Percentiles rank a stretch among this genome's conserved stretches.
Conservation (phyloP, 306 rosid genomes). For the Neltuma alba region DNA sequence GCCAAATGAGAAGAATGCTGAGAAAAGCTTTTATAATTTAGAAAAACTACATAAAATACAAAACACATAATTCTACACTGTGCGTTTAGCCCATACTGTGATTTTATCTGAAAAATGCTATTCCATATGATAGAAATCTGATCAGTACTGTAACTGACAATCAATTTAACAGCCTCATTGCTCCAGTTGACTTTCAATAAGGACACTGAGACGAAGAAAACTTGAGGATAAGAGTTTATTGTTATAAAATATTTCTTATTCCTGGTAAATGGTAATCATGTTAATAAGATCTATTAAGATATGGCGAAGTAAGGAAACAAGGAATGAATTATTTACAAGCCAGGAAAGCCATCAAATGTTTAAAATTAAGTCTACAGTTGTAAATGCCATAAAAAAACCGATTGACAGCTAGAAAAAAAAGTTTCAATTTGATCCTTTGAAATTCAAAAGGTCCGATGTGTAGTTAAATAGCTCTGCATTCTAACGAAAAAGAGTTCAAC, state of each 20-base stretch:
- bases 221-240: background rate
- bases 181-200: background rate
- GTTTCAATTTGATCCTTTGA: too few relatives aligned
- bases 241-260: background rate
- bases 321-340: background rate
- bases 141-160: constrained; percentile 1
- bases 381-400: background rate
- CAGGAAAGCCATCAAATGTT: background rate
- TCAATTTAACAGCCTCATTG: constrained; percentile 6
- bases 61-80: background rate
- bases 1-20: constrained; percentile 18
- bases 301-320: background rate
- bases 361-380: background rate
- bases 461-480: background rate
- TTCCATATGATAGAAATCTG: background rate
- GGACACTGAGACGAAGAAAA: constrained; percentile 4
- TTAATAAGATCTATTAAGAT: background rate
- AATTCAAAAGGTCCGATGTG: background rate
- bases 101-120: background rate
- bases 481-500: background rate
- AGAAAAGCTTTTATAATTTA: constrained; percentile 11
- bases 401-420: too few relatives aligned
- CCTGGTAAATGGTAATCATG: background rate
- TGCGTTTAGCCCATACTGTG: background rate
- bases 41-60: constrained; percentile 2